Base-by-base conservation (phyloP, 495 filamentous ascomycete species). In the Letharia lupina region DNA sequence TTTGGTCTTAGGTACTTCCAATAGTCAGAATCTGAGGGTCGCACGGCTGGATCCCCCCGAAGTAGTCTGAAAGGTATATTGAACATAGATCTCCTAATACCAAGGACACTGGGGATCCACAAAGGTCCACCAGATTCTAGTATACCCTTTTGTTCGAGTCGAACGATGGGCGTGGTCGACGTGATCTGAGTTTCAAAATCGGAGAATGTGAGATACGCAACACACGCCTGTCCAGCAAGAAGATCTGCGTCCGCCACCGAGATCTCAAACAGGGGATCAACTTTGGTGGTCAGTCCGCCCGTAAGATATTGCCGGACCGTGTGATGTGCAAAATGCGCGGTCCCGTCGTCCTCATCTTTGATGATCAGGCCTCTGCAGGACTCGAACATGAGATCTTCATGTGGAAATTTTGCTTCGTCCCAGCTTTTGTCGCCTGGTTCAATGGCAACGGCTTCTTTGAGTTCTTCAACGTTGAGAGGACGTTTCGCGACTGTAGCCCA, bases 401-500 rank as follows among this genome's bases (percentile, higher is more conserved):
- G 23, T 12, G 75, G 76, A 11, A 74, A 68, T 44, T 69, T 71
- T 11, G 65, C 63, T 4, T 52, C 18, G 44, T 70, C 58, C 75
- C 75, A 78, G 1, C 3, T 33, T 6, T 11, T 62, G 23, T 78
- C 76, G 18, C 64, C 13, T 2, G 61, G 0, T 31, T 67, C 70
- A 69, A 76, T 74, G 2, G 71, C 70, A n/a, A 74, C 65, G 1
- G 74, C 76, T 57, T 78, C 77, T 67, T 62, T 67, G 23, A 78
- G 65, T 67, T 78, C 76, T 20, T 73, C 74, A 15, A 77, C 54
- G 31, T 71, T 68, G 35, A 77, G 71, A 13, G 74, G 75, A 4
- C 68, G 67, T 7, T 50, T 64, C 7, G 74, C 72, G 65, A 71
- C 74, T 16, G 73, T 69, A 35, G 73, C 70, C 76, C 76, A 77